These are phyloP conservation scores for Taiozyma sp. DNA, from an alignment of 1,139 yeast species.

Conservation along the genomic window DNA sequence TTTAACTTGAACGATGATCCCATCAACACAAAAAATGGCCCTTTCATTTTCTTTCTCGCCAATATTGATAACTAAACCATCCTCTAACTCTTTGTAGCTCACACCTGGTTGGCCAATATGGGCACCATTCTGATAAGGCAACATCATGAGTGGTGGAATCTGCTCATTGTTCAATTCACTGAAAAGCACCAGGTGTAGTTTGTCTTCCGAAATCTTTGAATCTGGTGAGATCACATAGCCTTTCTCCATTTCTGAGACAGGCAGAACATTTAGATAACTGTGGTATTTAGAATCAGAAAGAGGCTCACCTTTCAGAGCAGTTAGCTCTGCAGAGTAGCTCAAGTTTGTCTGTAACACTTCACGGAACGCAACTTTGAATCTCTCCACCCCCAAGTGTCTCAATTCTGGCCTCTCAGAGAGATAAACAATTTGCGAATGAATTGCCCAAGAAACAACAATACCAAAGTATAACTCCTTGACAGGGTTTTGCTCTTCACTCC, in stretches of 20 bases:
- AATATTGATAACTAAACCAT: conserved; percentile 29
- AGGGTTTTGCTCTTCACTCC: conserved; percentile 2
- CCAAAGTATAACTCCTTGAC: conserved; percentile 38
- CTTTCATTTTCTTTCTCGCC: conserved; percentile 6
- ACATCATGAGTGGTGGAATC: conserved; percentile 52
- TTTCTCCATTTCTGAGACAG: conserved; percentile 61
- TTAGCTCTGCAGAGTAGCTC: conserved; percentile 41
- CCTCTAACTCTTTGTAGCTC: conserved; percentile 35
- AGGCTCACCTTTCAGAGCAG: conserved; percentile 14
- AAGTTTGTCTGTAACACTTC: conserved; percentile 46
- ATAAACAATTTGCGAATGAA: conserved; percentile 83
- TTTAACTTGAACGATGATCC: conserved; percentile 4
- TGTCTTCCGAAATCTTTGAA: conserved; percentile 47
- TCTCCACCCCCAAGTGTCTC: conserved; percentile 55
- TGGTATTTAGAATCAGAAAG: background rate
- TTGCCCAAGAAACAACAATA: conserved; percentile 80
- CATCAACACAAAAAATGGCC: conserved; percentile 13
- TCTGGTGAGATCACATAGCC: conserved; percentile 70
- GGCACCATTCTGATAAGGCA: conserved; percentile 54
- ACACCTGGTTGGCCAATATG: conserved; percentile 47
- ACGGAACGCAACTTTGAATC: conserved; percentile 69
- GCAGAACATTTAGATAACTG: conserved; percentile 56
- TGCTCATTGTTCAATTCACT: conserved; percentile 31
- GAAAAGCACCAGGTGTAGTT: conserved; percentile 53
- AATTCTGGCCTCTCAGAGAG: conserved; percentile 69